These are phyloP conservation scores for Ceratocystiopsis minuta DNA, from an alignment of 2,329 filamentous ascomycete species.

Conservation along the genomic window DNA sequence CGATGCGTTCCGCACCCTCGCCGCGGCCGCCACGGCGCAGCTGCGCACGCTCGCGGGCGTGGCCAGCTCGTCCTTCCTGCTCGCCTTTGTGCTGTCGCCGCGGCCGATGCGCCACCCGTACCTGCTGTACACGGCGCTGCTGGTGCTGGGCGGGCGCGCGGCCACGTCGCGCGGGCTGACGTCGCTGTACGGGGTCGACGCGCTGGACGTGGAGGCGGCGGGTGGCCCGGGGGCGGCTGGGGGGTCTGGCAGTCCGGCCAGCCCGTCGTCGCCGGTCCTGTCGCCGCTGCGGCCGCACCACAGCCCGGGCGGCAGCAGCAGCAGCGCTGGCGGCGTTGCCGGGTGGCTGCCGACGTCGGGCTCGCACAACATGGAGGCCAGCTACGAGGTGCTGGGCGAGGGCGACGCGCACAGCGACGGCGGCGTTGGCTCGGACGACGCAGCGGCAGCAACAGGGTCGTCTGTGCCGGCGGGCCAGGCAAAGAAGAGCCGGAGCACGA, in stretches of 20 bases:
- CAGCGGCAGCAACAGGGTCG: constrained; percentile 1
- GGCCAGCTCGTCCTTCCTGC: constrained; percentile 51
- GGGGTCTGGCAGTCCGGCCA: not conserved
- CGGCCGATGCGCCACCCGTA: constrained; percentile 67
- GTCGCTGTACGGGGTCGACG: constrained; percentile 13
- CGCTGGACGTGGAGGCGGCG: constrained; percentile 27
- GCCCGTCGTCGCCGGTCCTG: constrained; percentile 10
- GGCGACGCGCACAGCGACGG: constrained; percentile 24
- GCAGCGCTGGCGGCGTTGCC: too few species aligned
- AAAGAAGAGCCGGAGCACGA: too few species aligned
- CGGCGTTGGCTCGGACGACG: constrained; percentile 13
- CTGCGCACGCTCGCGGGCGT: constrained; percentile 49
- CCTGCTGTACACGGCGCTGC: constrained; percentile 64
- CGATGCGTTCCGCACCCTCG: constrained; percentile 52
- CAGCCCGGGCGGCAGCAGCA: not conserved
- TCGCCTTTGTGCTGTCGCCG: constrained; percentile 64
- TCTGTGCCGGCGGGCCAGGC: too few species aligned
- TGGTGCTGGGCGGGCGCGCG: constrained; percentile 44
- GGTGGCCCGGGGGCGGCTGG: constrained; percentile 1
- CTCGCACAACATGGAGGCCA: constrained; percentile 40
- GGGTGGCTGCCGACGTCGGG: constrained; percentile 8
- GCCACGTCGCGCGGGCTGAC: constrained; percentile 18
- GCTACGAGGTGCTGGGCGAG: constrained; percentile 38
- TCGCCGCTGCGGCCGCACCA: constrained; percentile 14
- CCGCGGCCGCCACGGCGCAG: constrained; percentile 43